A percentile compares a stretch with the other conserved stretches of the same genome.
phyloP scores from a whole-genome alignment of 768 basidiomycete species.

The Mycena venus region DNA sequence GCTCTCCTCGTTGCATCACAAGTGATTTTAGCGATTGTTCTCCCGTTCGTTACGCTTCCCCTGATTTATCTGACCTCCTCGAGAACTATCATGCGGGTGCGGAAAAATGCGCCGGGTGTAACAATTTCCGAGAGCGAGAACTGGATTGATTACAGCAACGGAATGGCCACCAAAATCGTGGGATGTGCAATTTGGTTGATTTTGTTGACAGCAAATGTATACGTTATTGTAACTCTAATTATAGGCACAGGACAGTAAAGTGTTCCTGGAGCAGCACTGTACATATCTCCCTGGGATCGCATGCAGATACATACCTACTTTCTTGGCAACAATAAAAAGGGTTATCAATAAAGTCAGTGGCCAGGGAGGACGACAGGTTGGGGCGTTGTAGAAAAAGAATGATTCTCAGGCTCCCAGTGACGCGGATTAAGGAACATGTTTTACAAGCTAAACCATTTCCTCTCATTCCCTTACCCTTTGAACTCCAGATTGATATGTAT shows the following conservation, averaged over 20 bases:
- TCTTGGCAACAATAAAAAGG: background rate
- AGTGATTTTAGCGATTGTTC: slow-evolving; percentile 84
- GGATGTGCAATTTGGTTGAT: slow-evolving; percentile 77
- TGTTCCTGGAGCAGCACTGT: background rate
- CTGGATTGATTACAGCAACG: slow-evolving; percentile 76
- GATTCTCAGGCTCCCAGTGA: no score
- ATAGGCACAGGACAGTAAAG: background rate
- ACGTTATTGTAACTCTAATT: slow-evolving; percentile 67
- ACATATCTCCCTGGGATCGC: no score
- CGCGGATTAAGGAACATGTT: no score
- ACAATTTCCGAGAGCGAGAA: slow-evolving; percentile 37
- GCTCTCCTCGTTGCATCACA: slow-evolving; percentile 87
- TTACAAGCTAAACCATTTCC: no score
- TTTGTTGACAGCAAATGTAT: slow-evolving; percentile 79
- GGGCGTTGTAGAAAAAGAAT: no score
- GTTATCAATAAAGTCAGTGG: no score
- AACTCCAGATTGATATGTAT: no score
- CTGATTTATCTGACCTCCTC: slow-evolving; percentile 83
- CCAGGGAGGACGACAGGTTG: no score
- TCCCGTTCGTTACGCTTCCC: slow-evolving; percentile 90
- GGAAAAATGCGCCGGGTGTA: slow-evolving; percentile 48
- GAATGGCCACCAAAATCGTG: slow-evolving; percentile 60
- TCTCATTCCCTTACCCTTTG: no score
- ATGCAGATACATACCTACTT: background rate
- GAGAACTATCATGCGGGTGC: slow-evolving; percentile 78